Evolutionary conservation across 768 basidiomycete genomes (phyloP).

Genomic region (Panaeolus papilionaceus): DNA sequence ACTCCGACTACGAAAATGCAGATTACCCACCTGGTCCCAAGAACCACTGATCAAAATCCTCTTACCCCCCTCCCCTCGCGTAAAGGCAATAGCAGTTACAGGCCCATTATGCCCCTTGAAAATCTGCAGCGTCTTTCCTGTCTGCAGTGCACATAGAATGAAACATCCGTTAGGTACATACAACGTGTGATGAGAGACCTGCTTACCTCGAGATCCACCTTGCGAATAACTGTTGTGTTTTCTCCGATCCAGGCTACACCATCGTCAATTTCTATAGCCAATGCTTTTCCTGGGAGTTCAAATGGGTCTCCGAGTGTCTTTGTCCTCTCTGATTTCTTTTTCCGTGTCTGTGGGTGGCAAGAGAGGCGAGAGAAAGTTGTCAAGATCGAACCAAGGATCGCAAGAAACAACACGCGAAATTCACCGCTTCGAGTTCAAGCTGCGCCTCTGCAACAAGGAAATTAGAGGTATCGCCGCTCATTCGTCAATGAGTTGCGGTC

Average conservation of each 20-base stretch:
- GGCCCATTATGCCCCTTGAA: constrained; percentile 90
- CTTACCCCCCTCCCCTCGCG: constrained; percentile 42
- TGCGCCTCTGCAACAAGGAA: constrained; percentile 79
- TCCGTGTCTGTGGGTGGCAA: constrained; percentile 58
- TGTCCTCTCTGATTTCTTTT: constrained; percentile 71
- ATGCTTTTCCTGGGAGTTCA: constrained; percentile 73
- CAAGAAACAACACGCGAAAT: constrained; percentile 29
- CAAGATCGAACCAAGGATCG: constrained; percentile 21
- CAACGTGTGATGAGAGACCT: neutral
- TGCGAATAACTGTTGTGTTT: constrained; percentile 76
- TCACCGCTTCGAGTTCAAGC: constrained; percentile 63
- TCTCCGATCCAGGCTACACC: constrained; percentile 88
- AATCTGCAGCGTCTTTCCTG: constrained; percentile 76
- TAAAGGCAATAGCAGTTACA: constrained; percentile 82
- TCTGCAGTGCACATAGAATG: constrained; percentile 48
- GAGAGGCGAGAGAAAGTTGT: constrained; percentile 6
- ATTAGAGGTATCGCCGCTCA: constrained; percentile 46
- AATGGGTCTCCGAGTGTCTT: constrained; percentile 83
- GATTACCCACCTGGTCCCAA: constrained; percentile 79
- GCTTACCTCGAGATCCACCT: constrained; percentile 78
- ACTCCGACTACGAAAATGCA: neutral
- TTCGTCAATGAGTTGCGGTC: constrained; percentile 1
- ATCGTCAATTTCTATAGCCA: constrained; percentile 70
- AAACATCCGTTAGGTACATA: neutral
- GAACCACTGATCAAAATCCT: constrained; percentile 84